Conservation (phyloP, 257 asterid species). For the Solanum pinnatisectum region DNA sequence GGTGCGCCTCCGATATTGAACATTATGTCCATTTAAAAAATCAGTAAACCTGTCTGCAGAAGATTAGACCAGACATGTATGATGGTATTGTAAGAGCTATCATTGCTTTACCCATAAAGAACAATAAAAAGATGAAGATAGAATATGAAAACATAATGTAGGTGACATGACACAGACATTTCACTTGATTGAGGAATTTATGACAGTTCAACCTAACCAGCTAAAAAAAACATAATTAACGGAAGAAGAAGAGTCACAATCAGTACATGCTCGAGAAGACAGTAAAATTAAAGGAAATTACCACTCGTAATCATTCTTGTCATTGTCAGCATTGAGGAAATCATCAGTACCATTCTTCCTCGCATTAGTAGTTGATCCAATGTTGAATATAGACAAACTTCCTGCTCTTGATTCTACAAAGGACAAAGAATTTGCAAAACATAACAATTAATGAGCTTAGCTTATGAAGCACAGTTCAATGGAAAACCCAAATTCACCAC, state of each 20-base stretch:
- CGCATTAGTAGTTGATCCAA: constrained; percentile 39
- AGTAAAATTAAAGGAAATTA: constrained; percentile 14
- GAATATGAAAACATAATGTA: not conserved
- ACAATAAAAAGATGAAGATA: not conserved
- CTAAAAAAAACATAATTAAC: not conserved
- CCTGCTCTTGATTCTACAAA: constrained; percentile 24
- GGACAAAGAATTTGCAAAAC: not conserved
- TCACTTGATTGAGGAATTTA: not conserved
- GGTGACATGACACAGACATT: constrained; percentile 1
- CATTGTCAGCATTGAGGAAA: constrained; percentile 88
- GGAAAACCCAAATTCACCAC: not conserved
- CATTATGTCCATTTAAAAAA: not conserved
- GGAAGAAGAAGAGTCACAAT: not conserved
- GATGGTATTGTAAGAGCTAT: not conserved
- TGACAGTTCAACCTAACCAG: constrained; percentile 1
- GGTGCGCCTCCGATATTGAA: not conserved
- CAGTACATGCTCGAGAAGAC: constrained; percentile 9
- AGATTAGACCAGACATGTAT: not conserved
- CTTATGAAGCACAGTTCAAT: not conserved
- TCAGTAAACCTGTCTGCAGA: not conserved
- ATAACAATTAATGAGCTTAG: not conserved
- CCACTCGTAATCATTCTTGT: constrained; percentile 98
- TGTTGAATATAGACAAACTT: constrained; percentile 54
- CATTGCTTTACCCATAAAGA: not conserved
- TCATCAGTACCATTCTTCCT: constrained; percentile 86